phyloP scores from a whole-genome alignment of 257 asterid species.

The Fraxinus quadrangulata region DNA sequence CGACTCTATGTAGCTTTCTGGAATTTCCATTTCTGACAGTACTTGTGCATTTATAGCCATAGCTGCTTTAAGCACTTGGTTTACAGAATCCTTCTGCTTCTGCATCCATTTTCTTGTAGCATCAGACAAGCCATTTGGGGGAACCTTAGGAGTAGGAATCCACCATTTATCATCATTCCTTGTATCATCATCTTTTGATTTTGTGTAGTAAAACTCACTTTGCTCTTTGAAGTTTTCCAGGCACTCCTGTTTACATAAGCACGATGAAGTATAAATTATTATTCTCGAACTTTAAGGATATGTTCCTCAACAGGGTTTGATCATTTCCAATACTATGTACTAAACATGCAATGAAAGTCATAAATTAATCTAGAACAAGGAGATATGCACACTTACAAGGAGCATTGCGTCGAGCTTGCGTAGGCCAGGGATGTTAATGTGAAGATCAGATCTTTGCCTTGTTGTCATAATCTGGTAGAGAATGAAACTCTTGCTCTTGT shows the following conservation, averaged over 20 bases:
- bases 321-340: neutral
- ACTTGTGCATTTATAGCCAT: slow-evolving; percentile 85
- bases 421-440: slow-evolving; percentile 81
- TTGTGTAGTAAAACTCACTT: slow-evolving; percentile 59
- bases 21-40: slow-evolving; percentile 73
- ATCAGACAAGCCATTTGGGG: slow-evolving; percentile 68
- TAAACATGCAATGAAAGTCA: neutral
- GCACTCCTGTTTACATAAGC: slow-evolving; percentile 61
- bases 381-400: slow-evolving; percentile 48
- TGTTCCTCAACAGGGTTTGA: too few species aligned
- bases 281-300: neutral
- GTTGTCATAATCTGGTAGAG: slow-evolving; percentile 69
- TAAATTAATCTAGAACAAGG: neutral
- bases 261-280: neutral
- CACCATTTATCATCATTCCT: slow-evolving; percentile 83
- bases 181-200: slow-evolving; percentile 39
- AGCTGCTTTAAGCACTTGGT: slow-evolving; percentile 90
- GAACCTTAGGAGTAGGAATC: slow-evolving; percentile 88
- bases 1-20: slow-evolving; percentile 79
- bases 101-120: slow-evolving; percentile 69
- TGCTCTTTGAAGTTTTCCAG: slow-evolving; percentile 78
- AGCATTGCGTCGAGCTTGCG: slow-evolving; percentile 84
- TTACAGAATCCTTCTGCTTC: slow-evolving; percentile 76
- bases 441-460: slow-evolving; percentile 73
- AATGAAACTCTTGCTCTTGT: neutral